Conservation (phyloP, 768 basidiomycete species). For the Obba rivulosa region DNA sequence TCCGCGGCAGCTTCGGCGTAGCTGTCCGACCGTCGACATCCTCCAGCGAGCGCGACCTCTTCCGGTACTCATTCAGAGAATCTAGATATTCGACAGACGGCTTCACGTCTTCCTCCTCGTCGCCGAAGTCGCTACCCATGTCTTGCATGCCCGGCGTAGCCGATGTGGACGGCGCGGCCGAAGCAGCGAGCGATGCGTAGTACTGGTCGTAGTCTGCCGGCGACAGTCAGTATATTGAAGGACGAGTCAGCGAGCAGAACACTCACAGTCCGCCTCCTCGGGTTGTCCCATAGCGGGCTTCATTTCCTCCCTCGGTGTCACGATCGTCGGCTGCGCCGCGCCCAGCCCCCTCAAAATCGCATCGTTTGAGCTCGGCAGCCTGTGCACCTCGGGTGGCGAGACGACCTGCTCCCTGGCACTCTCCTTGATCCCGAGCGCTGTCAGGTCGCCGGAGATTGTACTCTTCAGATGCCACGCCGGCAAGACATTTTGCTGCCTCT, state of each 20-base stretch:
- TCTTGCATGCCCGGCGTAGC: constrained; percentile 57
- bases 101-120: constrained; percentile 69
- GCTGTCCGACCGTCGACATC: constrained; percentile 20
- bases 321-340: constrained; percentile 32
- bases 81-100: constrained; percentile 63
- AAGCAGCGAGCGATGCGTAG: constrained; percentile 72
- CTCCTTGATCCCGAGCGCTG: constrained; percentile 79
- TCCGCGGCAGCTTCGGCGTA: constrained; percentile 15
- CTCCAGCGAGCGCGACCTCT: constrained; percentile 65
- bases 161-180: constrained; percentile 49
- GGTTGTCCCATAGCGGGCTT: constrained; percentile 41
- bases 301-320: constrained; percentile 27
- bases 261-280: constrained; percentile 64
- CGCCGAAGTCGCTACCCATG: constrained; percentile 44
- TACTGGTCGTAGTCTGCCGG: constrained; percentile 72
- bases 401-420: constrained; percentile 43
- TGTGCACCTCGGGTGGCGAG: constrained; percentile 20
- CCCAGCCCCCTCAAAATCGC: constrained; percentile 76
- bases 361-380: constrained; percentile 50
- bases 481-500: constrained; percentile 84
- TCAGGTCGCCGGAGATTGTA: constrained; percentile 90
- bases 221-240: not conserved
- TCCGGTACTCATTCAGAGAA: constrained; percentile 65
- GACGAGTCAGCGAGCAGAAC: not conserved
- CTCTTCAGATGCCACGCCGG: constrained; percentile 96